Base-by-base conservation (phyloP, 129 eudicot species). In the Flaveria linearis region DNA sequence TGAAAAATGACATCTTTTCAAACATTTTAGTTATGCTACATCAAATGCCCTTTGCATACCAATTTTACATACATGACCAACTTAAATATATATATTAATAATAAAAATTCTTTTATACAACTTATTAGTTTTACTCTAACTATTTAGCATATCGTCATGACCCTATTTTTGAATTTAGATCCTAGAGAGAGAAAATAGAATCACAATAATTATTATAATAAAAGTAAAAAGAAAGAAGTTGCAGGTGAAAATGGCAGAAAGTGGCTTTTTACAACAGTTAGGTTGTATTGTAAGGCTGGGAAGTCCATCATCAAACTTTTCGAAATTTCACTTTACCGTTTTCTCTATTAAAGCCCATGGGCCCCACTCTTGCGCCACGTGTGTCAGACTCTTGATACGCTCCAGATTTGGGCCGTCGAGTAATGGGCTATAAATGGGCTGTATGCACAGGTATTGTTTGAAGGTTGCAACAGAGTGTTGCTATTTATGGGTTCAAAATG, bases 351-450 rank as follows among this genome's bases (percentile, higher is more conserved):
- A 80, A 74, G 84, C 3, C 12, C 5, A 71, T 74, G 80, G 84
- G 84, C 6, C 84, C 84, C 76, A 74, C 52, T 11, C 0, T 73
- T 14, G 49, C 52, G 63, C 82, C 79, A 80, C 79, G 79, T 80
- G 84, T 80, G 84, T 80, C 84, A 80, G 84, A 73, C 39, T 0
- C 4, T 55, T 78, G 84, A 80, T 80, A 43, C 76, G 80, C 68
- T 66, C 43, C 55, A 80, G 76, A 74, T 74, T 67, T 74, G 80
- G 84, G 84, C 84, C 80, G 74, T 74, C 17, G 71, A 67, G 65
- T 74, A 80, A 56, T 80, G 84, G 84, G 84, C 80, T 74, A 80
- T 53, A 71, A 43, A 33, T 36, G 76, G 84, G 80, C 84, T 65
- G 0, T 55, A 18, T 74, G 52, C 28, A 53, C 15, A 55, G 52